Evolutionary conservation across 2,329 filamentous ascomycete genomes (phyloP).

Genomic region (Hypoxylon sp.): DNA sequence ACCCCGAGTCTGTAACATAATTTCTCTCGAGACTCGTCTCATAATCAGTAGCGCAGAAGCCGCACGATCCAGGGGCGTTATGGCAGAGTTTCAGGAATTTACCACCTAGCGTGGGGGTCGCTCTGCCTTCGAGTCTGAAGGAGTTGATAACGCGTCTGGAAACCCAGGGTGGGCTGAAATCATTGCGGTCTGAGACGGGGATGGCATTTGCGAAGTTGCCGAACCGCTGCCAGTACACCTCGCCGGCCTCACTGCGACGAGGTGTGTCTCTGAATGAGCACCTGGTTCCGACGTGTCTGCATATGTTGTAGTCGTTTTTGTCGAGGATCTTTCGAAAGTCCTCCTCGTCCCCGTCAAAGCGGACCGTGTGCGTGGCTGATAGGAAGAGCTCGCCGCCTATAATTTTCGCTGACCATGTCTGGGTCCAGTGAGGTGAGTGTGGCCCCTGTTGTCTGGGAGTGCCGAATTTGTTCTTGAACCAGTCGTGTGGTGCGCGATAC

Average conservation of each 20-base stretch:
- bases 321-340: neutral
- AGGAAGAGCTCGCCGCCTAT: neutral
- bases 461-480: neutral
- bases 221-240: too few species aligned
- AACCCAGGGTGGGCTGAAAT: neutral
- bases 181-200: too few species aligned
- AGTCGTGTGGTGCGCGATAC: neutral
- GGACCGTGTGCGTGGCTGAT: neutral
- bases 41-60: neutral
- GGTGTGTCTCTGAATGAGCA: neutral
- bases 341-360: neutral
- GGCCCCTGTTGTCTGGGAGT: neutral
- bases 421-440: neutral
- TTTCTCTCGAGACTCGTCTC: neutral
- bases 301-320: neutral
- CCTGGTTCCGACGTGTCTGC: neutral
- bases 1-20: neutral
- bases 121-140: neutral
- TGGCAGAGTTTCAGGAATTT: neutral
- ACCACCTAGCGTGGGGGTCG: too few species aligned
- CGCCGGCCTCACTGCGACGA: too few species aligned
- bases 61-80: neutral
- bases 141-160: neutral
- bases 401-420: neutral
- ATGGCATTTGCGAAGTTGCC: too few species aligned